Conservation (phyloP, 2,329 filamentous ascomycete species). For the Tolypocladium tropicale region DNA sequence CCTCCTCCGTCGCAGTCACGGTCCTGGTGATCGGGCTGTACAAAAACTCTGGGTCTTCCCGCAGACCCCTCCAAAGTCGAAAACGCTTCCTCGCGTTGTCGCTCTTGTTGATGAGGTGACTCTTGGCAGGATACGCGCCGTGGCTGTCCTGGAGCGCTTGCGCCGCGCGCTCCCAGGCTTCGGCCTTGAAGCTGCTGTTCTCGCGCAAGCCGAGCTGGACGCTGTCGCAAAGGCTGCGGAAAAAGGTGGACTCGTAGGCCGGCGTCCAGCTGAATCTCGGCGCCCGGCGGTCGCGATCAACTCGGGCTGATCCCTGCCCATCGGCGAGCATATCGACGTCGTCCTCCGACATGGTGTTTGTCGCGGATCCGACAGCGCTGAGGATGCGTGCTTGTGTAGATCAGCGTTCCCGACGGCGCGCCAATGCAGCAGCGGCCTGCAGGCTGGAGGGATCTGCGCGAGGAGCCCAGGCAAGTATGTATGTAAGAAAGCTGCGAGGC, state of each 20-base stretch:
- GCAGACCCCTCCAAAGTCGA: slow-evolving; percentile 47
- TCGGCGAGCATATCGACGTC: slow-evolving; percentile 26
- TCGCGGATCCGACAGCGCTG: neutral
- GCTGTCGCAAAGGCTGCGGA: slow-evolving; percentile 49
- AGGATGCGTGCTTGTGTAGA: neutral
- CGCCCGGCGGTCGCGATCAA: slow-evolving; percentile 29
- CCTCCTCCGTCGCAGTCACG: slow-evolving; percentile 46
- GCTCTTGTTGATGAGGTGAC: slow-evolving; percentile 53
- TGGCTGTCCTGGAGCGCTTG: slow-evolving; percentile 44
- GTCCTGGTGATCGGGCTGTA: slow-evolving; percentile 41
- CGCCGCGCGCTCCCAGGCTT: slow-evolving; percentile 49
- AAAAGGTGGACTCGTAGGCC: slow-evolving; percentile 49
- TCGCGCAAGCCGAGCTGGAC: slow-evolving; percentile 46
- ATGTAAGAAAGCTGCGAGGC: neutral
- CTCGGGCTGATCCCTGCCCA: slow-evolving; percentile 19
- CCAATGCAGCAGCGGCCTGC: neutral
- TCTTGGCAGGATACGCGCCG: slow-evolving; percentile 47
- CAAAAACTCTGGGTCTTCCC: slow-evolving; percentile 46
- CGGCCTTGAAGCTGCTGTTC: slow-evolving; percentile 50
- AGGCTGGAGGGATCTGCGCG: neutral
- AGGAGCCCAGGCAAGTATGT: neutral
- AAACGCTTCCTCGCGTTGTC: slow-evolving; percentile 55
- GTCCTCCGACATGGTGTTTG: slow-evolving; percentile 25
- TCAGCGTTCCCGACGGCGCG: neutral
- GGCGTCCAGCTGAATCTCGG: slow-evolving; percentile 52